These are phyloP conservation scores for Coemansia sp. DNA, from an alignment of 192 early-diverging fungal species.

Conservation along the genomic window DNA sequence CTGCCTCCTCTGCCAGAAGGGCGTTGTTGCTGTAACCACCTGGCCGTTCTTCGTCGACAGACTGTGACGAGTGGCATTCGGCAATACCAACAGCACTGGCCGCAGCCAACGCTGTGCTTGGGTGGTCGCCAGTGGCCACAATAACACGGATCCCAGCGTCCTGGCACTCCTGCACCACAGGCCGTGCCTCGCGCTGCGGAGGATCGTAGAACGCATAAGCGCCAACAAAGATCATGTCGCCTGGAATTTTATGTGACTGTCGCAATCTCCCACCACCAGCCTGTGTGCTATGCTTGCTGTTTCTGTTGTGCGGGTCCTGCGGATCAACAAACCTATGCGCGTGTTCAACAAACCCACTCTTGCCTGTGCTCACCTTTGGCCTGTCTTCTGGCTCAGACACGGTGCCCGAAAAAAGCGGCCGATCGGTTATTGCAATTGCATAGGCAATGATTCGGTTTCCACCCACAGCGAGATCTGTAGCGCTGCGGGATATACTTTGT, in stretches of 20 bases:
- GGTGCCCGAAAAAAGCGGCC: constrained; percentile 23
- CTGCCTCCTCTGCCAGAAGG: background rate
- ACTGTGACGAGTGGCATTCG: constrained; percentile 17
- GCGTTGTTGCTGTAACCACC: background rate
- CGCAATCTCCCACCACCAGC: background rate
- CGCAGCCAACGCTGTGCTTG: constrained; percentile 42
- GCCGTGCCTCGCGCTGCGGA: constrained; percentile 40
- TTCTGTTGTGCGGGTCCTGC: background rate
- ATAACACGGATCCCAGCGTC: constrained; percentile 51
- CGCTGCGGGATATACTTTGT: constrained; percentile 30
- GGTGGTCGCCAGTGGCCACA: constrained; percentile 50
- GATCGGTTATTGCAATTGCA: constrained; percentile 38
- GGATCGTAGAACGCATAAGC: constrained; percentile 53
- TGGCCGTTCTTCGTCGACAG: background rate
- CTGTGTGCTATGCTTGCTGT: background rate
- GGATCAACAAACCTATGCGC: constrained; percentile 10
- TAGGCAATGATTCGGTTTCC: constrained; percentile 47
- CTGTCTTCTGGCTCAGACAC: background rate
- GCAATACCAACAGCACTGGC: constrained; percentile 40
- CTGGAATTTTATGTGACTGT: constrained; percentile 10
- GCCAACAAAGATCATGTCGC: constrained; percentile 44
- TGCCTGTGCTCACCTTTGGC: background rate
- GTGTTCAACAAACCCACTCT: background rate
- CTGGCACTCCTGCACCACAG: constrained; percentile 40
- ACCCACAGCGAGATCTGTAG: constrained; percentile 34